Evolutionary conservation across 352 stramenopile species (phyloP), one percentile per base, ranked within the genome.

Genomic region (Lagenidium giganteum): DNA sequence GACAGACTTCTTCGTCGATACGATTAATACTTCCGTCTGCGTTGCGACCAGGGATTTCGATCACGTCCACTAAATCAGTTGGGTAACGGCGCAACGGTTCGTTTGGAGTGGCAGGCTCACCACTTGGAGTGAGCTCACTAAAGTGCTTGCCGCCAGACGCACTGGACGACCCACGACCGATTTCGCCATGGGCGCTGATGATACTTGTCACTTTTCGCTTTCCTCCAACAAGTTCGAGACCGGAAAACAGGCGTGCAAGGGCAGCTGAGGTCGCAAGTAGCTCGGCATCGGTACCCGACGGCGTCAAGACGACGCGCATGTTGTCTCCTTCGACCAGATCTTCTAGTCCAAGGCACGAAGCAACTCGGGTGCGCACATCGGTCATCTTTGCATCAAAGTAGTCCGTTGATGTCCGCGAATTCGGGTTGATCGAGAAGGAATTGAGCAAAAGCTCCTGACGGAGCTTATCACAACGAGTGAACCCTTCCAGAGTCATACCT

Each of bases 231-330:
- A 67, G 40, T 20, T 64, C 57, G 5, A 85, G 62, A 0, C 65
- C 61, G 1, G 70, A 72, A 32, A 83, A 73, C 2, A 87, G 51
- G 30, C 83, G 68, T 1, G 80, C 67, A 29, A 92, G 63, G 9
- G 74, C 85, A 6, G 74, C 67, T 0, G 80, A 67, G 1, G 79
- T 90, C 13, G 83, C 82, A 16, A 95, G 46, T 14, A 94, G 67
- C 62, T 95, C 85, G 7, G 85, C 85, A 36, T 95, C 85, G 1
- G 83, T 92, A 26, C 85, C 85, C 0, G 85, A 95, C 4, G 85
- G 85, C 23, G 80, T 87, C 38, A 94, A 62, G 40, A 88, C 42
- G 35, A 90, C 64, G 26, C 67, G 66, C 14, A 90, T 42, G 8
- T 53, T 51, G 45, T 79, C 64, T 29, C 68, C 60, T 9, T 67